Percentiles rank a stretch among this genome's conserved stretches.
Conservation (phyloP, 768 basidiomycete genomes). For the Saitozyma podzolica region DNA sequence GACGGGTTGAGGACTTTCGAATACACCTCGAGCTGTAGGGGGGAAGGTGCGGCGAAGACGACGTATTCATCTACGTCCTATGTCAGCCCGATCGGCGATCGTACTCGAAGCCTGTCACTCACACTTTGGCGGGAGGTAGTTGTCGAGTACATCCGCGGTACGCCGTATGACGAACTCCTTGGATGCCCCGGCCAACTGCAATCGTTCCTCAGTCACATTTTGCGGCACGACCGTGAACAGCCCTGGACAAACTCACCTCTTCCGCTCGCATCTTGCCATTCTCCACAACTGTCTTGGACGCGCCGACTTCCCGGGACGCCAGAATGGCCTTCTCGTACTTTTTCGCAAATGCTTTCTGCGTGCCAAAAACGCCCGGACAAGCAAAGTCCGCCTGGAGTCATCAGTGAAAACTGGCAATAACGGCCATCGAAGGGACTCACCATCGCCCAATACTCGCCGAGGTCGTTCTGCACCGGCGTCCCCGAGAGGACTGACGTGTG, state of each 20-base stretch:
- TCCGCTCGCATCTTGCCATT: slow-evolving; percentile 72
- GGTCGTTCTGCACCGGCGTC: slow-evolving; percentile 95
- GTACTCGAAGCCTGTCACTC: slow-evolving; percentile 36
- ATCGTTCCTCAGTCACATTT: slow-evolving; percentile 4
- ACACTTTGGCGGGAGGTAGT: slow-evolving; percentile 91
- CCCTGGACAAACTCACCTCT: slow-evolving; percentile 59
- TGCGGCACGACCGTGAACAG: too few species aligned
- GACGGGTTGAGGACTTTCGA: slow-evolving; percentile 70
- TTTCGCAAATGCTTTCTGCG: slow-evolving; percentile 52
- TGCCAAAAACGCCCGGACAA: slow-evolving; percentile 80
- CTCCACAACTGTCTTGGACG: slow-evolving; percentile 69
- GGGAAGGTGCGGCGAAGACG: slow-evolving; percentile 89
- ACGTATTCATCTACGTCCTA: slow-evolving; percentile 82
- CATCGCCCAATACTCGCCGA: slow-evolving; percentile 95
- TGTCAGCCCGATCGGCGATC: not conserved
- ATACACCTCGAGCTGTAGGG: slow-evolving; percentile 79
- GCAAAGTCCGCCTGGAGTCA: slow-evolving; percentile 76
- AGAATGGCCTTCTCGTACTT: slow-evolving; percentile 87
- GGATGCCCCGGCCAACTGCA: slow-evolving; percentile 69
- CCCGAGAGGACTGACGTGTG: slow-evolving; percentile 69
- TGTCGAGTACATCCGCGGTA: slow-evolving; percentile 75
- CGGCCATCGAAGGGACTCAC: slow-evolving; percentile 54
- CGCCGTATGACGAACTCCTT: slow-evolving; percentile 88
- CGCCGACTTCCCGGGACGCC: slow-evolving; percentile 76
- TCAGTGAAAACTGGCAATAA: not conserved